Evolutionary conservation across 352 stramenopile genomes (phyloP).

Genomic region (Hyaloperonospora brassicae): DNA sequence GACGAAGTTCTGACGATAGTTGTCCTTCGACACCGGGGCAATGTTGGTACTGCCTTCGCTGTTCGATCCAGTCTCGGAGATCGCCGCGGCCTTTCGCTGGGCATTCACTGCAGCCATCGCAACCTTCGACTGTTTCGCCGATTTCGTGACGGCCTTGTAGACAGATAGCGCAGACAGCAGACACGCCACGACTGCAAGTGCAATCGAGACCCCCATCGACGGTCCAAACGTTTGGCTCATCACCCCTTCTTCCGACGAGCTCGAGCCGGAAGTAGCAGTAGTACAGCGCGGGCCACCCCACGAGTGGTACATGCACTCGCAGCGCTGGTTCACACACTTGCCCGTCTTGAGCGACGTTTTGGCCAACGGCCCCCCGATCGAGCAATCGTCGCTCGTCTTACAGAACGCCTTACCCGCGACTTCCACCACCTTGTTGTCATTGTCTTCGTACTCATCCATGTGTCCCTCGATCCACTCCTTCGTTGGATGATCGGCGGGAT

Average conservation of each 20-base stretch:
- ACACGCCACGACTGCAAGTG: slow-evolving; percentile 12
- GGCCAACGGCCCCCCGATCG: slow-evolving; percentile 17
- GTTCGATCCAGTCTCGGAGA: neutral
- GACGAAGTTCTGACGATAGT: slow-evolving; percentile 48
- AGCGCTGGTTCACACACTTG: slow-evolving; percentile 39
- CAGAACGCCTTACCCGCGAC: slow-evolving; percentile 38
- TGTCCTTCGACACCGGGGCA: slow-evolving; percentile 16
- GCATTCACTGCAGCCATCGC: slow-evolving; percentile 13
- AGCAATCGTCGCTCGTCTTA: slow-evolving; percentile 36
- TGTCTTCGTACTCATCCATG: slow-evolving; percentile 43
- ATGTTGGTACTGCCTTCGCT: slow-evolving; percentile 8
- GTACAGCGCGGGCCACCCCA: slow-evolving; percentile 61
- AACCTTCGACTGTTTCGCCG: slow-evolving; percentile 15
- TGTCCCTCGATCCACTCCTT: slow-evolving; percentile 34
- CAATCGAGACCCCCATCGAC: slow-evolving; percentile 29
- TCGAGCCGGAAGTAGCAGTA: slow-evolving; percentile 21
- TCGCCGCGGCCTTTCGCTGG: slow-evolving; percentile 11
- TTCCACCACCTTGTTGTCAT: slow-evolving; percentile 30
- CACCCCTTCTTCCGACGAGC: neutral
- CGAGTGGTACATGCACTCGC: slow-evolving; percentile 36
- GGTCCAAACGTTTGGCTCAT: slow-evolving; percentile 36
- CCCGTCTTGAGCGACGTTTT: slow-evolving; percentile 27
- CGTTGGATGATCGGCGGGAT: slow-evolving; percentile 30
- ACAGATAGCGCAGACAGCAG: slow-evolving; percentile 7
- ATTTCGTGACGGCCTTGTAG: slow-evolving; percentile 7